Evolutionary conservation across 192 early-diverging fungal genomes (phyloP).

Genomic region (Dispira simplex): DNA sequence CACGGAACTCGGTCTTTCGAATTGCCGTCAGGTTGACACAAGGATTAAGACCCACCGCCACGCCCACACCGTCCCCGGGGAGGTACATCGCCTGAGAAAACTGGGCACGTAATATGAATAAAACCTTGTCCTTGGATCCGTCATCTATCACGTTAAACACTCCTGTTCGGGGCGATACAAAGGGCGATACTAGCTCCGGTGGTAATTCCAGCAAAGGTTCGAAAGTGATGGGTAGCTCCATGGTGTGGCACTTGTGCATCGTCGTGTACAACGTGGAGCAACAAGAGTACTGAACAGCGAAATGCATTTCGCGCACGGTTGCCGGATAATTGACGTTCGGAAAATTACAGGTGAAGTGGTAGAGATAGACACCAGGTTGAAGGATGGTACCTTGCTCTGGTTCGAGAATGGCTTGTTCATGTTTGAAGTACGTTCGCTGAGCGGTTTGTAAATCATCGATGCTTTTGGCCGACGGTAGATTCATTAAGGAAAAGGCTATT

Average conservation of each 20-base stretch:
- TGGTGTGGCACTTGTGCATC: not conserved
- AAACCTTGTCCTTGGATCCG: not conserved
- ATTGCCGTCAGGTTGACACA: not conserved
- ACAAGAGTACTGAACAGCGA: not conserved
- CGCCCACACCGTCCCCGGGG: not conserved
- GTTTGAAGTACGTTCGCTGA: not conserved
- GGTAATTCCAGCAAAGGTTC: not conserved
- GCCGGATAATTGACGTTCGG: conserved; percentile 6
- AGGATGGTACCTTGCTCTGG: not conserved
- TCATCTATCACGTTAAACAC: not conserved
- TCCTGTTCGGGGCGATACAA: not conserved
- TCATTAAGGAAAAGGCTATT: not conserved
- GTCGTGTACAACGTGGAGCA: not conserved
- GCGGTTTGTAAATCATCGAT: conserved; percentile 1
- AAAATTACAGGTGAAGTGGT: not conserved
- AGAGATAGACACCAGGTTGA: not conserved
- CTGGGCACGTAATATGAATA: not conserved
- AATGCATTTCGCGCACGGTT: not conserved
- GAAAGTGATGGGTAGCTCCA: not conserved
- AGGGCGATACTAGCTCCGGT: not conserved
- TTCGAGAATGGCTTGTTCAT: not conserved
- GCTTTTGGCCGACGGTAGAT: not conserved
- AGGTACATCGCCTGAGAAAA: not conserved
- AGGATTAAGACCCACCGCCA: not conserved
- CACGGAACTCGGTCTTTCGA: conserved; percentile 2